A percentile compares a stretch with the other conserved stretches of the same genome.
phyloP scores from a whole-genome alignment of 2,329 filamentous ascomycete genomes.

The Calonectria honghensis region DNA sequence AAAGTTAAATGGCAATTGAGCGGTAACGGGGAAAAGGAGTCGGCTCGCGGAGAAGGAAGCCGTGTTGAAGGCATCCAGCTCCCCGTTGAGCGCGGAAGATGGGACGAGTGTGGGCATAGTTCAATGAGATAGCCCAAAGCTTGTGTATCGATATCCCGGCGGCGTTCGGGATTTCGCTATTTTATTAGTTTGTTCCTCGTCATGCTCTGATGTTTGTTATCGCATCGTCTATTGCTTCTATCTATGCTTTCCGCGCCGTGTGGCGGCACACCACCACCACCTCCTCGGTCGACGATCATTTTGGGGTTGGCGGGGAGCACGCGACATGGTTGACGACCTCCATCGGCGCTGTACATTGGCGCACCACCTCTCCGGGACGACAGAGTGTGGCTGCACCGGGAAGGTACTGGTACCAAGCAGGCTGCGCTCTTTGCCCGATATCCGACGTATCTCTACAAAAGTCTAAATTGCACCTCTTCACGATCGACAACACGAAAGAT shows the following conservation, averaged over 20 bases:
- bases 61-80: conserved; percentile 19
- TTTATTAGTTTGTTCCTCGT: neutral
- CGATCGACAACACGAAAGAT: neutral
- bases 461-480: neutral
- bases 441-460: conserved; percentile 30
- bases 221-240: neutral
- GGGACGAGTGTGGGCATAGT: neutral
- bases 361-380: conserved; percentile 8
- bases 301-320: conserved; percentile 25
- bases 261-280: neutral
- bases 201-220: neutral
- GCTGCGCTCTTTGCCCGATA: neutral
- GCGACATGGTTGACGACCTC: conserved; percentile 16
- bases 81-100: conserved; percentile 4
- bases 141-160: conserved; percentile 13
- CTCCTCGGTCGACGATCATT: conserved; percentile 15
- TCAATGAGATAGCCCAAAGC: neutral
- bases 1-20: conserved; percentile 19
- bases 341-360: conserved; percentile 16
- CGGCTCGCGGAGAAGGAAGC: conserved; percentile 12
- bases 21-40: neutral
- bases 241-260: neutral
- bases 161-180: conserved; percentile 27
- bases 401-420: conserved; percentile 12
- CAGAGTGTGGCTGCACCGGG: neutral